Base-by-base conservation (phyloP, 192 early-diverging fungal genomes). In the Bifiguratus adelaidae region DNA sequence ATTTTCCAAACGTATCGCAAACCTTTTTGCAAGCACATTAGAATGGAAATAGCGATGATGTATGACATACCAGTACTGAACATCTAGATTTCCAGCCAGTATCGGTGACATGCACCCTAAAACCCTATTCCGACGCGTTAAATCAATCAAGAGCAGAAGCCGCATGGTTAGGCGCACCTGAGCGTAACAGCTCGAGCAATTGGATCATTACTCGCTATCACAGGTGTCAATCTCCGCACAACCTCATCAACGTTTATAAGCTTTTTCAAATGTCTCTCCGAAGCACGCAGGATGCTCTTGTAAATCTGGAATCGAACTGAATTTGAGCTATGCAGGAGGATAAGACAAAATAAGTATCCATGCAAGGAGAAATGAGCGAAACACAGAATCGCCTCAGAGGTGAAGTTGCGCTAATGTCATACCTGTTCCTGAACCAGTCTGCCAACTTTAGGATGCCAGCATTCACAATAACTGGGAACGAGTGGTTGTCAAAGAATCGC, bases 371-470 rank as follows among this genome's bases (percentile, higher is more conserved):
- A n/a, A n/a, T n/a, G n/a, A n/a, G n/a, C n/a, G n/a, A n/a, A n/a
- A n/a, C n/a, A n/a, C n/a, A n/a, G n/a, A n/a, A n/a, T n/a, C n/a
- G n/a, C n/a, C n/a, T n/a, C n/a, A n/a, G n/a, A n/a, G n/a, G n/a
- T n/a, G n/a, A n/a, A n/a, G n/a, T n/a, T n/a, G n/a, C n/a, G n/a
- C n/a, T n/a, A n/a, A n/a, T n/a, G n/a, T n/a, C n/a, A 25, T 66
- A 68, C 71, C 56, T 62, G 29, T 51, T 47, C 3, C 60, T 41
- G 41, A 65, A 73, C 54, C 65, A 73, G 29, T 73, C 71, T 8
- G 66, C 63, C 11, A 73, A 41, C 36, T 73, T 73, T 13, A 73
- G 52, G 5, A 73, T 53, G 4, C 55, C 66, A 20, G 71, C 63
- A 28, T 65, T 73, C 41, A 73, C 55, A 20, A 73, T 55, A 23